A percentile compares a stretch with the other conserved stretches of the same genome.
These are phyloP conservation scores for Apocynum venetum DNA, from an alignment of 257 asterid genomes.

Conservation along the genomic window DNA sequence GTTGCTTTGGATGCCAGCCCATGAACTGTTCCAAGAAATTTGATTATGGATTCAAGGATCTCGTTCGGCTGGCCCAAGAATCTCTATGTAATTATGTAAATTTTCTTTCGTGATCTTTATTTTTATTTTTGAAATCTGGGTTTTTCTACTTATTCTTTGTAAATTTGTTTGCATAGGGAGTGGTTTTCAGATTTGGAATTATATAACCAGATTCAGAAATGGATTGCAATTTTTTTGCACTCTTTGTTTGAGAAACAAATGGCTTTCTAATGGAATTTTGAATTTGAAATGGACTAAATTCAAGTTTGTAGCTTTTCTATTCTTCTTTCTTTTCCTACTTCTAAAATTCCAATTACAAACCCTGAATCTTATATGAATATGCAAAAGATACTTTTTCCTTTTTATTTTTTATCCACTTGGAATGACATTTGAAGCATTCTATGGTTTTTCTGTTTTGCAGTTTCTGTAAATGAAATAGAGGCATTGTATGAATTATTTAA, in stretches of 20 bases:
- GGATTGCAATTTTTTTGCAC: background rate
- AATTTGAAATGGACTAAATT: too few relatives aligned
- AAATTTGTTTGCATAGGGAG: too few relatives aligned
- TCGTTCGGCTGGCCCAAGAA: slow-evolving; percentile 52
- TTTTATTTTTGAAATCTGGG: too few relatives aligned
- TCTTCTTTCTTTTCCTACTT: too few relatives aligned
- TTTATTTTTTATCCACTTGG: background rate
- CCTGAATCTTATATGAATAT: too few relatives aligned
- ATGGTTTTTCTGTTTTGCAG: slow-evolving; percentile 34
- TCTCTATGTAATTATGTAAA: slow-evolving; percentile 47
- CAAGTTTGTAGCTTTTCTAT: too few relatives aligned
- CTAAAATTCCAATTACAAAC: too few relatives aligned
- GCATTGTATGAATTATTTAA: slow-evolving; percentile 80
- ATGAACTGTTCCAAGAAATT: slow-evolving; percentile 18
- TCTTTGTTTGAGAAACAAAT: too few relatives aligned
- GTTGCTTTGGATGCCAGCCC: slow-evolving; percentile 45
- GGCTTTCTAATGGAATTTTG: too few relatives aligned
- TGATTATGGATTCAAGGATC: slow-evolving; percentile 29
- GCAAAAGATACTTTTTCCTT: too few relatives aligned
- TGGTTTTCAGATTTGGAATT: background rate
- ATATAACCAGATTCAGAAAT: background rate
- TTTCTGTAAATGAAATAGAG: slow-evolving; percentile 72
- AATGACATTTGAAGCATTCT: slow-evolving; percentile 2
- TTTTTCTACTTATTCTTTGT: background rate
- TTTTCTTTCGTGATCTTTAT: background rate